phyloP scores from a whole-genome alignment of 345 rosid genomes.

The Brassica rapa region DNA sequence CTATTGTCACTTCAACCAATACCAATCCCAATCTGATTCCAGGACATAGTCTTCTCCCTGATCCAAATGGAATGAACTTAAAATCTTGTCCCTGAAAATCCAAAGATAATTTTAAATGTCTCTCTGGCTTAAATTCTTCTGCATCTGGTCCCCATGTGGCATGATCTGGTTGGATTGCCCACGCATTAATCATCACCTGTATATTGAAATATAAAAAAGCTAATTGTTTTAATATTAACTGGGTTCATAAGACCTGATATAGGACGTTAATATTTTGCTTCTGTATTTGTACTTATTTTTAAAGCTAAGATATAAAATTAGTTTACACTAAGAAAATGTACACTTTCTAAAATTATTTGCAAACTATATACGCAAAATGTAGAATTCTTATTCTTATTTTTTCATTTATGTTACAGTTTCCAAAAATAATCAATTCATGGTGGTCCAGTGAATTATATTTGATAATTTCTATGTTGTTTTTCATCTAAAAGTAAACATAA shows the following conservation, averaged over 20 bases:
- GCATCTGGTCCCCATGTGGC: slow-evolving; percentile 1
- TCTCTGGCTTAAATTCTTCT: neutral
- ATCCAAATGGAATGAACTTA: neutral
- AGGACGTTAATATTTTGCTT: too few relatives aligned
- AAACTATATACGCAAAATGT: neutral
- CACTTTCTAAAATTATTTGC: neutral
- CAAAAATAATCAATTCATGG: too few relatives aligned
- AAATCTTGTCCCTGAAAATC: neutral
- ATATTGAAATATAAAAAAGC: neutral
- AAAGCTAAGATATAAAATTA: too few relatives aligned
- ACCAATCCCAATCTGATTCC: neutral
- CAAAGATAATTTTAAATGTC: neutral
- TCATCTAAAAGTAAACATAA: neutral
- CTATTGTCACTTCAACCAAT: neutral
- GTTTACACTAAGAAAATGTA: too few relatives aligned
- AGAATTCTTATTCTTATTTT: too few relatives aligned
- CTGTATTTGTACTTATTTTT: too few relatives aligned
- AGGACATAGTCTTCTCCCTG: slow-evolving; percentile 1
- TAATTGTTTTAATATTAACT: neutral
- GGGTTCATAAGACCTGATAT: too few relatives aligned
- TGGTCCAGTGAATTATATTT: neutral
- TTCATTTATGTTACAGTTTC: too few relatives aligned
- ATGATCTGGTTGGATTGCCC: neutral
- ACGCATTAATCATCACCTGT: neutral
- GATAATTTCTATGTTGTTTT: neutral